Percentiles rank a stretch among this genome's conserved stretches.
These are phyloP conservation scores for Fusarium redolens DNA, from an alignment of 2,329 filamentous ascomycete genomes.

Conservation along the genomic window DNA sequence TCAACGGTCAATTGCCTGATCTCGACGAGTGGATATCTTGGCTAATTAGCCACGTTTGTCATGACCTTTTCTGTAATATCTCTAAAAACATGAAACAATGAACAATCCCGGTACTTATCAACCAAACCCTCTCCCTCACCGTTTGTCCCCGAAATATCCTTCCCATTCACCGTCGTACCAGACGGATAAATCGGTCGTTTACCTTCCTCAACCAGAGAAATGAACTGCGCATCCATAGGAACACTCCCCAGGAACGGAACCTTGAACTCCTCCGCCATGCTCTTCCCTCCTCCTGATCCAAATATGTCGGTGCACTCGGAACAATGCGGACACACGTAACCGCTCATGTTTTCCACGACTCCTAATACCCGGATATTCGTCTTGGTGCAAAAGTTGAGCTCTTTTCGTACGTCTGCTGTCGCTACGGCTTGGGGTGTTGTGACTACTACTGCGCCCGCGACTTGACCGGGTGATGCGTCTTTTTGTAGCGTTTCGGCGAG, in stretches of 20 bases:
- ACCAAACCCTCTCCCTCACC: constrained; percentile 62
- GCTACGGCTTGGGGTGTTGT: constrained; percentile 96
- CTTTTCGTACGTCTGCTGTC: constrained; percentile 93
- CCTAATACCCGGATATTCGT: constrained; percentile 83
- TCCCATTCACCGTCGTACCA: constrained; percentile 71
- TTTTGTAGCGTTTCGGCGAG: constrained; percentile 85
- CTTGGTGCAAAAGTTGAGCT: constrained; percentile 92
- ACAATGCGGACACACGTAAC: constrained; percentile 84
- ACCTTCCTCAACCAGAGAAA: constrained; percentile 83
- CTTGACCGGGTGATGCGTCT: constrained; percentile 71
- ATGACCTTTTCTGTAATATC: constrained; percentile 65
- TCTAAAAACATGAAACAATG: constrained; percentile 75
- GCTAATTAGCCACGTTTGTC: constrained; percentile 37
- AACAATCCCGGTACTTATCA: constrained; percentile 79
- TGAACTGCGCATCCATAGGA: constrained; percentile 93
- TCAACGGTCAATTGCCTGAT: neutral
- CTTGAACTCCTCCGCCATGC: constrained; percentile 87
- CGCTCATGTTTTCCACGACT: constrained; percentile 97
- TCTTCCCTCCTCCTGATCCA: constrained; percentile 86
- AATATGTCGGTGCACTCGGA: constrained; percentile 94
- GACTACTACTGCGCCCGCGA: constrained; percentile 91
- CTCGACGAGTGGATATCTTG: neutral
- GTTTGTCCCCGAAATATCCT: constrained; percentile 57
- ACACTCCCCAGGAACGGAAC: constrained; percentile 88
- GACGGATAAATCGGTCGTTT: constrained; percentile 73